A percentile compares a stretch with the other conserved stretches of the same genome.
Evolutionary conservation across 2,329 filamentous ascomycete genomes (phyloP).

Genomic region (Rutstroemia sp.): DNA sequence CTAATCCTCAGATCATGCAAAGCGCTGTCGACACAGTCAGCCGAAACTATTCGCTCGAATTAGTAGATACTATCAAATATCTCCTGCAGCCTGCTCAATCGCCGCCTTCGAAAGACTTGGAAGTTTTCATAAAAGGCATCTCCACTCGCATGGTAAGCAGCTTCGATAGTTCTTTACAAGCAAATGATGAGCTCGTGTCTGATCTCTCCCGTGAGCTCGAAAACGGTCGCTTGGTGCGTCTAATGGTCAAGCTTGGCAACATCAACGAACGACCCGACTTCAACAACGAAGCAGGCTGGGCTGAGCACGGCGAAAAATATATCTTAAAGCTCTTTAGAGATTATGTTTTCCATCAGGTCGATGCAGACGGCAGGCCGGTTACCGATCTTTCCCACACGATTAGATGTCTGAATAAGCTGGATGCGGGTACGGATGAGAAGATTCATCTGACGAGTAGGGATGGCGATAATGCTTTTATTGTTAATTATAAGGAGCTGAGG

Average conservation of each 20-base stretch:
- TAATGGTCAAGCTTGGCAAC: slow-evolving; percentile 74
- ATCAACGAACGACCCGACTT: slow-evolving; percentile 88
- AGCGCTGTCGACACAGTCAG: slow-evolving; percentile 70
- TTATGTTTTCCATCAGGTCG: slow-evolving; percentile 95
- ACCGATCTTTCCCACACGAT: slow-evolving; percentile 85
- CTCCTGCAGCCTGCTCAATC: slow-evolving; percentile 61
- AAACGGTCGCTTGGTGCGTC: slow-evolving; percentile 75
- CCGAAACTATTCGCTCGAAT: slow-evolving; percentile 67
- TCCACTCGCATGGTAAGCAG: slow-evolving; percentile 67
- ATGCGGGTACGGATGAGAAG: slow-evolving; percentile 81
- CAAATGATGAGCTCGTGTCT: slow-evolving; percentile 65
- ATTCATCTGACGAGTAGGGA: slow-evolving; percentile 82
- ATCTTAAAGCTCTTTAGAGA: slow-evolving; percentile 92
- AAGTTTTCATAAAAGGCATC: slow-evolving; percentile 72
- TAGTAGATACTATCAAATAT: slow-evolving; percentile 77
- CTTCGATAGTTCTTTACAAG: slow-evolving; percentile 73
- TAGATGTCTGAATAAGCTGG: slow-evolving; percentile 81
- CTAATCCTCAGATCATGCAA: slow-evolving; percentile 41
- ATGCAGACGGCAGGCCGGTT: slow-evolving; percentile 73
- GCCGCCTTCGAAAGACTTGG: slow-evolving; percentile 60
- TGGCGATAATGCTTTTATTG: slow-evolving; percentile 80
- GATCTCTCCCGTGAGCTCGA: slow-evolving; percentile 77
- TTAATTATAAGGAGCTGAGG: slow-evolving; percentile 85
- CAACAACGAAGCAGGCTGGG: slow-evolving; percentile 72
- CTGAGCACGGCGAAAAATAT: slow-evolving; percentile 87